Evolutionary conservation across 108 stramenopile species (phyloP), one percentile per base, ranked within the genome.

Genomic region (Discostella stelligeroides): DNA sequence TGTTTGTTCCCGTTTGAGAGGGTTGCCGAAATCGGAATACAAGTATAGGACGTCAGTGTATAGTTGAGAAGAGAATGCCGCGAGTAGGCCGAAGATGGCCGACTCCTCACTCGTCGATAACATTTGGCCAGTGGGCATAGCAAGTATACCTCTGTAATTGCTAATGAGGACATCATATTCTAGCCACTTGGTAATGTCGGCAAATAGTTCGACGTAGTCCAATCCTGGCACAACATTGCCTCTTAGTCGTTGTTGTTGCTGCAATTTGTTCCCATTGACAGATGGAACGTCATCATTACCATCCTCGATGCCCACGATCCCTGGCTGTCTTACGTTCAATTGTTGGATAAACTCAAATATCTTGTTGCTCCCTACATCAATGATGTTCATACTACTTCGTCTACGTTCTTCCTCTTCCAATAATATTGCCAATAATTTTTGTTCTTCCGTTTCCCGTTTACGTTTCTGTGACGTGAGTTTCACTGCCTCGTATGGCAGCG

Each of bases 141-240:
- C 11, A 1, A 88, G 55, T 34, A 60, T 75, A 18, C 84, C 89
- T 29, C 72, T 56, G 59, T 79, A 88, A 29, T 90, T 89, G 39
- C 60, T 82, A 37, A 72, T 87, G 48, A 90, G 83, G 4, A 86
- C 86, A 73, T 82, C 85, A 65, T 92, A 92, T 46, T 84, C 86
- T 14, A 92, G 79, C 92, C 92, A 92, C 70, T 85, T 80, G 37
- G 79, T 88, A 12, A 90, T 60, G 54, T 92, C 92, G 1, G 86
- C 73, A 83, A 92, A 87, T 27, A 90, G 60, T 69, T 92, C 92
- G 11, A 88, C 75, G 48, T 79, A 67, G 56, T 88, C 89, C 17
- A 87, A 34, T 23, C n/a, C 47, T n/a, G 51, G 38, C 12, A 53
- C 65, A 28, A 42, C 29, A 41, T 58, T 73, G 47, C 68, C 56